Percentiles rank a stretch among this genome's conserved stretches.
Conservation (phyloP, 805 yeast genomes). For the Lipomyces starkeyi region DNA sequence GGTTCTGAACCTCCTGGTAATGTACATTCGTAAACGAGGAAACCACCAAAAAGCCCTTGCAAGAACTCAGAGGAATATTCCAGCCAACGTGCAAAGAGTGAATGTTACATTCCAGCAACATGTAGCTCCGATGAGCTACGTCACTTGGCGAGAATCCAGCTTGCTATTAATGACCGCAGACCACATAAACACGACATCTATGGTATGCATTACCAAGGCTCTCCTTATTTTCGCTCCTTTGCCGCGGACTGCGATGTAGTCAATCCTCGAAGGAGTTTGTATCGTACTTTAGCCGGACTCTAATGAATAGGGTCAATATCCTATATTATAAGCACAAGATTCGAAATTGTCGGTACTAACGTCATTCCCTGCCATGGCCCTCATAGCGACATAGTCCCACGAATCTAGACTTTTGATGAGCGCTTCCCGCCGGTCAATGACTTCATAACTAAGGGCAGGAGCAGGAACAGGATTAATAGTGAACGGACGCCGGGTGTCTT, state of each 20-base stretch:
- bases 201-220: background rate
- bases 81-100: too few species aligned
- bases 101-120: background rate
- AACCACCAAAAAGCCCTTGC: background rate
- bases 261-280: conserved; percentile 18
- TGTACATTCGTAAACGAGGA: background rate
- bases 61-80: background rate
- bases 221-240: background rate
- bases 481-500: conserved; percentile 10
- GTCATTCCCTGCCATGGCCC: conserved; percentile 26
- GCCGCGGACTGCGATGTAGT: background rate
- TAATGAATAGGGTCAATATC: background rate
- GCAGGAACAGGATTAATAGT: conserved; percentile 15
- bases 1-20: background rate
- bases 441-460: conserved; percentile 29
- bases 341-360: conserved; percentile 8
- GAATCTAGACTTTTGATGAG: conserved; percentile 23
- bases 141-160: background rate
- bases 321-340: background rate
- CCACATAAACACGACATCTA: background rate
- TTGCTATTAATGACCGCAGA: background rate
- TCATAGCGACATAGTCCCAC: conserved; percentile 34
- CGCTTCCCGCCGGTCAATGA: conserved; percentile 35
- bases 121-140: background rate
- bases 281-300: conserved; percentile 29